phyloP scores from a whole-genome alignment of 345 rosid species.

The Trapa bicornis region DNA sequence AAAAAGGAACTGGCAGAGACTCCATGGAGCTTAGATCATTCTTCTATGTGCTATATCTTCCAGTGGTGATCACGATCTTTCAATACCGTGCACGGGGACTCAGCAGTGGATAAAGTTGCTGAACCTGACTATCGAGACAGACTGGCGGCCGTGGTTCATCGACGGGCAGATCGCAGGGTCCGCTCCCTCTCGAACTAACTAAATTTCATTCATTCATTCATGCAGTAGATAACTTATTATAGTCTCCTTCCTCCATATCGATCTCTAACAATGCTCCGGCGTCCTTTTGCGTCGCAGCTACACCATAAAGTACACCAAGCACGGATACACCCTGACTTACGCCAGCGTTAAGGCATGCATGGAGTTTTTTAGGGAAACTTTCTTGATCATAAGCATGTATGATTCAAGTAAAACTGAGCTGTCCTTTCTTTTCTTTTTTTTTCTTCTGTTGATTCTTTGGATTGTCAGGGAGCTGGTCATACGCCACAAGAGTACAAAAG shows the following conservation, averaged over 20 bases:
- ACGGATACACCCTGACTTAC: constrained; percentile 15
- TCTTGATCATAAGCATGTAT: too few relatives aligned
- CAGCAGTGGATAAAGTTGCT: constrained; percentile 19
- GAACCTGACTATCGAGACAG: constrained; percentile 12
- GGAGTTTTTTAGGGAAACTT: neutral
- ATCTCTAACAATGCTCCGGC: neutral
- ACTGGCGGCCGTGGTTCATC: constrained; percentile 19
- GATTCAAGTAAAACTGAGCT: neutral
- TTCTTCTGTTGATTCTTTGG: neutral
- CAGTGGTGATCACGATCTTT: constrained; percentile 27
- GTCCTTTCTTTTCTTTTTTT: neutral
- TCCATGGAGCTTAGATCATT: neutral
- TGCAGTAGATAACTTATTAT: too few relatives aligned
- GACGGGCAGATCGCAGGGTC: constrained; percentile 26
- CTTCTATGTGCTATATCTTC: neutral
- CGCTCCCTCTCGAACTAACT: neutral
- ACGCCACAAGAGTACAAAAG: constrained; percentile 19
- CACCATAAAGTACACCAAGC: constrained; percentile 12
- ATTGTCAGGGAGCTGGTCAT: constrained; percentile 20
- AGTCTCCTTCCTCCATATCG: too few relatives aligned
- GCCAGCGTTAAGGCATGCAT: constrained; percentile 22
- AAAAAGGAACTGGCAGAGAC: neutral
- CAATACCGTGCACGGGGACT: constrained; percentile 17
- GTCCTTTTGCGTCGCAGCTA: constrained; percentile 10
- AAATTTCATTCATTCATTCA: too few relatives aligned